Evolutionary conservation across 192 early-diverging fungal species (phyloP).

Genomic region (Gonapodya sp.): DNA sequence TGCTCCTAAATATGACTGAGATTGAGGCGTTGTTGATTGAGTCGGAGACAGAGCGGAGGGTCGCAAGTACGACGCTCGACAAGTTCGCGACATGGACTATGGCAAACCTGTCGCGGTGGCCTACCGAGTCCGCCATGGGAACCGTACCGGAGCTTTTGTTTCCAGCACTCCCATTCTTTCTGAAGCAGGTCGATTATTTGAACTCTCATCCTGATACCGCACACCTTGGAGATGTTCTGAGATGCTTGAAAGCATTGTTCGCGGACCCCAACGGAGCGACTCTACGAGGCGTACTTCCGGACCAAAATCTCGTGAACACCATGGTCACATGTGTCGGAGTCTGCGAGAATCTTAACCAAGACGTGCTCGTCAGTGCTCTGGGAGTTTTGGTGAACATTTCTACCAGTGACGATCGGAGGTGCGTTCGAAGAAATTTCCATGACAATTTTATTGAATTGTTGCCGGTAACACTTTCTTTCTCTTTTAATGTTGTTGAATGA

Average conservation of each 20-base stretch:
- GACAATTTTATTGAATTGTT: no score
- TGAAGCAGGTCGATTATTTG: neutral
- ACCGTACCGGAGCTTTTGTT: neutral
- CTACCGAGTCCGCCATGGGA: neutral
- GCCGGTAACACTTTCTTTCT: no score
- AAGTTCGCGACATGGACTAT: neutral
- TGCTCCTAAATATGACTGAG: neutral
- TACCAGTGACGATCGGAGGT: neutral
- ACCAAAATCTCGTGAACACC: neutral
- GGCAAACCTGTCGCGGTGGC: neutral
- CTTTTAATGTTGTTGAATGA: no score
- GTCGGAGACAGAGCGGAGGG: neutral
- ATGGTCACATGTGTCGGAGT: neutral
- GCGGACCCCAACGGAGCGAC: neutral
- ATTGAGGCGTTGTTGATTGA: neutral
- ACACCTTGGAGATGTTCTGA: neutral
- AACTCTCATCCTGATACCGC: neutral
- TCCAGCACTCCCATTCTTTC: neutral
- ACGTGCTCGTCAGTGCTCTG: neutral
- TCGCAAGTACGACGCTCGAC: neutral
- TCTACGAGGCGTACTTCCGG: neutral
- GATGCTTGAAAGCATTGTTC: neutral
- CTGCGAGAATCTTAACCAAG: neutral
- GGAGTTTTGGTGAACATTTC: neutral
- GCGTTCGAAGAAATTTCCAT: no score